Percentiles rank a stretch among this genome's conserved stretches.
phyloP scores from a whole-genome alignment of 352 stramenopile species.

The Aphanomyces stellatus region DNA sequence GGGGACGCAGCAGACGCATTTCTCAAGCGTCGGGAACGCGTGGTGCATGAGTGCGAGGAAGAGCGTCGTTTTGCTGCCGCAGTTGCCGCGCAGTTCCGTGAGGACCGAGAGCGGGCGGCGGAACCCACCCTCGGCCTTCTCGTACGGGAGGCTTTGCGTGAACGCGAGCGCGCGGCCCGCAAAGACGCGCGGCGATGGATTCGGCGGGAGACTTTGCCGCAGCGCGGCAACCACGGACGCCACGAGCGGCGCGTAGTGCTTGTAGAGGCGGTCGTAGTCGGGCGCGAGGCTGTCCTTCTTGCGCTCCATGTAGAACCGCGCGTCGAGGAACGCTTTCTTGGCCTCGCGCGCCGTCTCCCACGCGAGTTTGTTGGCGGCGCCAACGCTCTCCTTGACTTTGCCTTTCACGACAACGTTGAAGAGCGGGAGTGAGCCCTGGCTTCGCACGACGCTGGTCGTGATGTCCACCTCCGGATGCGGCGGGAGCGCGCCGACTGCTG shows the following conservation, averaged over 20 bases:
- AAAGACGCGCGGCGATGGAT: neutral
- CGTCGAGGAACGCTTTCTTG: neutral
- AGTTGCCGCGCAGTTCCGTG: neutral
- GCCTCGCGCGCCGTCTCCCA: neutral
- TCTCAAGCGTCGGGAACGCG: neutral
- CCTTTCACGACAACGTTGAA: neutral
- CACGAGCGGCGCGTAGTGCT: neutral
- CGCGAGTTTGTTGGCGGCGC: neutral
- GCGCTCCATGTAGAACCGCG: neutral
- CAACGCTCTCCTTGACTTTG: neutral
- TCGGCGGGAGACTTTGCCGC: neutral
- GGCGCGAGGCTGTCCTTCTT: neutral
- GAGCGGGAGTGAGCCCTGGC: neutral
- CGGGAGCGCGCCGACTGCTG: neutral
- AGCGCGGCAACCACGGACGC: neutral
- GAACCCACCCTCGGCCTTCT: neutral
- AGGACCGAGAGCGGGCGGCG: neutral
- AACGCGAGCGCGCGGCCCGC: neutral
- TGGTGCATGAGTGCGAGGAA: neutral
- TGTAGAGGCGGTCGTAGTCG: neutral
- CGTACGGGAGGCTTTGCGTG: neutral
- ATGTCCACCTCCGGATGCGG: neutral
- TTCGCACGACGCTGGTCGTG: neutral
- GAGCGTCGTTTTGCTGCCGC: neutral
- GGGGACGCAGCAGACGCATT: neutral